These are phyloP conservation scores for Lasiosphaeria ovina DNA, from an alignment of 495 filamentous ascomycete genomes.

Conservation along the genomic window DNA sequence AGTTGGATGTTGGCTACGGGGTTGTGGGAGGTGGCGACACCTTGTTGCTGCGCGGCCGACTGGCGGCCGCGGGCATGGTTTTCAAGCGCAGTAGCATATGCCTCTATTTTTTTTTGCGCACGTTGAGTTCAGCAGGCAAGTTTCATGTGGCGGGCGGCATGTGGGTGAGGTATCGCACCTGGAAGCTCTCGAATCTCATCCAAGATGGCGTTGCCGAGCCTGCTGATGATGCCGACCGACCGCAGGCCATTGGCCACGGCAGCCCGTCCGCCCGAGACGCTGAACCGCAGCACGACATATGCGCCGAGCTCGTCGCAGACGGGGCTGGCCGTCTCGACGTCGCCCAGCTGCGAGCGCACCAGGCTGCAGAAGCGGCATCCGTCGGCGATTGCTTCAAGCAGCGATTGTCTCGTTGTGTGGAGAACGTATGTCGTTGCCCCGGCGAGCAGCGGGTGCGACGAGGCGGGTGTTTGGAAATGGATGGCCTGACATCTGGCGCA, in stretches of 20 bases:
- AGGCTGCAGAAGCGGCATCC: slow-evolving; percentile 20
- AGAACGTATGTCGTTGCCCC: slow-evolving; percentile 2
- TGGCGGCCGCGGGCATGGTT: neutral
- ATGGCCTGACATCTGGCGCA: neutral
- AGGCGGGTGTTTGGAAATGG: neutral
- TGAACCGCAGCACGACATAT: slow-evolving; percentile 15
- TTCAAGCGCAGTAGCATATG: neutral
- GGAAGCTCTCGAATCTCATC: slow-evolving; percentile 11
- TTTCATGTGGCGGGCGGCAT: neutral
- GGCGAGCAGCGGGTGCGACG: neutral
- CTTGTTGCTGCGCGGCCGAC: neutral
- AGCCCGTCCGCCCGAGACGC: neutral
- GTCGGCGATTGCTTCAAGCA: slow-evolving; percentile 6
- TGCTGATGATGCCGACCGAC: slow-evolving; percentile 8
- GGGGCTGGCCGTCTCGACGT: slow-evolving; percentile 1
- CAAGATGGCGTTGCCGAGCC: slow-evolving; percentile 6
- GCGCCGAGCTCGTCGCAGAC: slow-evolving; percentile 16
- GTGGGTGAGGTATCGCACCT: neutral
- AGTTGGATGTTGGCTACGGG: slow-evolving; percentile 10
- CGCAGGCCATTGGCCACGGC: slow-evolving; percentile 3
- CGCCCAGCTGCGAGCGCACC: slow-evolving; percentile 16
- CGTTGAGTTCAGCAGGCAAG: neutral
- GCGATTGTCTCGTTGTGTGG: slow-evolving; percentile 9
- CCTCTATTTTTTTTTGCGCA: neutral
- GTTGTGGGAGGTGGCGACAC: neutral